A percentile compares a stretch with the other conserved stretches of the same genome.
Evolutionary conservation across 352 stramenopile genomes (phyloP).

Genomic region (Albugo laibachii): DNA sequence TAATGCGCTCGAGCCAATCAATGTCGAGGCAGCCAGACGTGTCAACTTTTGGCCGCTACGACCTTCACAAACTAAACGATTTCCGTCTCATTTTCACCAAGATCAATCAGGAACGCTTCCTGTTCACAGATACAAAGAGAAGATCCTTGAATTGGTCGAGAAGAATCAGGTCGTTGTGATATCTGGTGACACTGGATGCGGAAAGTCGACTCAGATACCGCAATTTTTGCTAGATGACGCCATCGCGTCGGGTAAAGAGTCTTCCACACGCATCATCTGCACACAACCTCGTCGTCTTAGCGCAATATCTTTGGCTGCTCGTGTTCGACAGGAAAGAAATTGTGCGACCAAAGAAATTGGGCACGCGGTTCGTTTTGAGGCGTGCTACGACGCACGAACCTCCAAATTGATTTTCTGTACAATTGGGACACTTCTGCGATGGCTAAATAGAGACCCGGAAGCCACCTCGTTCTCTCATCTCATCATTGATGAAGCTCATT

Average conservation of each 20-base stretch:
- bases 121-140: constrained; percentile 30
- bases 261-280: constrained; percentile 65
- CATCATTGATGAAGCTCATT: constrained; percentile 93
- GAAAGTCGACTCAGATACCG: constrained; percentile 85
- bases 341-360: constrained; percentile 63
- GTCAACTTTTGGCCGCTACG: neutral
- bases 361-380: constrained; percentile 87
- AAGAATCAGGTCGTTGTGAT: constrained; percentile 83
- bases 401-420: constrained; percentile 95
- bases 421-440: constrained; percentile 84
- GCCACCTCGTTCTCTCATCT: constrained; percentile 80
- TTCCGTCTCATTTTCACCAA: neutral
- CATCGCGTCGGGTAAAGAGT: constrained; percentile 34
- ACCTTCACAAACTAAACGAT: neutral
- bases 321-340: constrained; percentile 69
- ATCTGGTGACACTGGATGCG: constrained; percentile 88
- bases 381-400: constrained; percentile 32
- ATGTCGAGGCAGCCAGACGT: neutral
- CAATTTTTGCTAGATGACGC: constrained; percentile 84
- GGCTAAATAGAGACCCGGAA: constrained; percentile 53
- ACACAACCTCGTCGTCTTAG: constrained; percentile 88
- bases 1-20: neutral
- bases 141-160: constrained; percentile 40
- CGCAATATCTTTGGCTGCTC: constrained; percentile 77
- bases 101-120: constrained; percentile 12